phyloP scores from a whole-genome alignment of 371 early-diverging fungal genomes.

The Rhizopus delemar region DNA sequence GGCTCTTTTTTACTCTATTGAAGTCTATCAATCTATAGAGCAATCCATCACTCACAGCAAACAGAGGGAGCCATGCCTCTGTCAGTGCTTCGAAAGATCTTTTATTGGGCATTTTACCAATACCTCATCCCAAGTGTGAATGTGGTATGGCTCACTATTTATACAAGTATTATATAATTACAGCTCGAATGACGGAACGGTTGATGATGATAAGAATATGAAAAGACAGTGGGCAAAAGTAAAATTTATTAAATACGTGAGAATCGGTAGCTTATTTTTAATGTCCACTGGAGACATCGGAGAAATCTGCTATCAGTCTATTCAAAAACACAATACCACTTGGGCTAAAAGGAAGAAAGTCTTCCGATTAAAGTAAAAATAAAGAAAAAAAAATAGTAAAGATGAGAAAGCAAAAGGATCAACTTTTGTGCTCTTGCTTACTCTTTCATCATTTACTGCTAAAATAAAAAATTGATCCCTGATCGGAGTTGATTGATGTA shows the following conservation, averaged over 20 bases:
- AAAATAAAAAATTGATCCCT: constrained; percentile 13
- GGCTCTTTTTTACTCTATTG: too few species aligned
- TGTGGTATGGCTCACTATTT: too few species aligned
- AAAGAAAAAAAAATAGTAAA: too few species aligned
- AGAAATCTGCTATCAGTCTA: constrained; percentile 62
- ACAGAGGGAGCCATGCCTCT: too few species aligned
- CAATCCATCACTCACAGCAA: too few species aligned
- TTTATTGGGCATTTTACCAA: too few species aligned
- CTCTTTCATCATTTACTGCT: constrained; percentile 11
- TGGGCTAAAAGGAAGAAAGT: constrained; percentile 56
- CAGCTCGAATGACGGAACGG: constrained; percentile 78
- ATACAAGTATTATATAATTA: constrained; percentile 37
- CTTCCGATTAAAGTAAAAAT: constrained; percentile 64
- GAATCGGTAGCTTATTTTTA: constrained; percentile 63
- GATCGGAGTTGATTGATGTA: not conserved
- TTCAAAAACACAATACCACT: constrained; percentile 67
- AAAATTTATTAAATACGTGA: constrained; percentile 69
- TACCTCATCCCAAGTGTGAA: too few species aligned
- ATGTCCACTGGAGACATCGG: constrained; percentile 65
- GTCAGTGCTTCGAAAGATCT: too few species aligned
- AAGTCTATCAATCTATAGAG: too few species aligned
- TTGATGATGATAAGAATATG: constrained; percentile 82
- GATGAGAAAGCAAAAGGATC: too few species aligned
- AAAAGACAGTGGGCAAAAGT: constrained; percentile 68
- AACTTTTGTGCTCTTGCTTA: not conserved